Conservation (phyloP, 2,329 filamentous ascomycete species). For the Colletotrichum camelliae region DNA sequence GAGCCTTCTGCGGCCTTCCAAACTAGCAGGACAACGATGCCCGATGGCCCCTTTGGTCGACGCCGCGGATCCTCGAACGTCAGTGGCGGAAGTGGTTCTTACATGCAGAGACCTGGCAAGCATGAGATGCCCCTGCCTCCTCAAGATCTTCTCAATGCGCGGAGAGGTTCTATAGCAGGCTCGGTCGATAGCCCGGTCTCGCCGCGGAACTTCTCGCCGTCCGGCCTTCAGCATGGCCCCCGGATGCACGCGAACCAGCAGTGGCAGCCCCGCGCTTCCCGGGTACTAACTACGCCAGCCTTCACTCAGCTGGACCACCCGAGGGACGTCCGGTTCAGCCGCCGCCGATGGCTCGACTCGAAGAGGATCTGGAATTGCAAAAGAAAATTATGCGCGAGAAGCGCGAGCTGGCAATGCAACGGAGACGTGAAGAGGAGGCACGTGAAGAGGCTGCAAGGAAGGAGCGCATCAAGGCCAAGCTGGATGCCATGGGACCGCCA, state of each 20-base stretch:
- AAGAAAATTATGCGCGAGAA: conserved; percentile 77
- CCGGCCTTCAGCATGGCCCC: conserved; percentile 35
- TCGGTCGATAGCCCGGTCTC: conserved; percentile 58
- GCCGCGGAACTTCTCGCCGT: conserved; percentile 46
- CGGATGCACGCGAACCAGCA: conserved; percentile 26
- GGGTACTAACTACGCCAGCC: conserved; percentile 42
- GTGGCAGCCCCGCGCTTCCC: conserved; percentile 46
- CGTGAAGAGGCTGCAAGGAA: conserved; percentile 74
- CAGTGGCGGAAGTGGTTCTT: conserved; percentile 81
- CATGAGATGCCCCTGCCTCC: conserved; percentile 47
- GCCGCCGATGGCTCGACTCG: conserved; percentile 37
- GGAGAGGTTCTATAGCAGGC: conserved; percentile 55
- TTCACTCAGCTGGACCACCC: conserved; percentile 36
- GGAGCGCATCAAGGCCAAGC: conserved; percentile 74
- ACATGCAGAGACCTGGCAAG: conserved; percentile 62
- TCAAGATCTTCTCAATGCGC: conserved; percentile 47
- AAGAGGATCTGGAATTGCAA: conserved; percentile 66
- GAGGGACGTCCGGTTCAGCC: conserved; percentile 33
- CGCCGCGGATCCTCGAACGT: conserved; percentile 90
- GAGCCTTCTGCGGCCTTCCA: conserved; percentile 91
- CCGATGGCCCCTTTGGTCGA: conserved; percentile 73
- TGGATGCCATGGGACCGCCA: conserved; percentile 71
- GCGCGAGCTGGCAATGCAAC: conserved; percentile 71
- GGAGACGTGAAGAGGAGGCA: conserved; percentile 71
- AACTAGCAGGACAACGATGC: conserved; percentile 67